phyloP scores from a whole-genome alignment of 352 stramenopile genomes.

The Pythium oligandrum region DNA sequence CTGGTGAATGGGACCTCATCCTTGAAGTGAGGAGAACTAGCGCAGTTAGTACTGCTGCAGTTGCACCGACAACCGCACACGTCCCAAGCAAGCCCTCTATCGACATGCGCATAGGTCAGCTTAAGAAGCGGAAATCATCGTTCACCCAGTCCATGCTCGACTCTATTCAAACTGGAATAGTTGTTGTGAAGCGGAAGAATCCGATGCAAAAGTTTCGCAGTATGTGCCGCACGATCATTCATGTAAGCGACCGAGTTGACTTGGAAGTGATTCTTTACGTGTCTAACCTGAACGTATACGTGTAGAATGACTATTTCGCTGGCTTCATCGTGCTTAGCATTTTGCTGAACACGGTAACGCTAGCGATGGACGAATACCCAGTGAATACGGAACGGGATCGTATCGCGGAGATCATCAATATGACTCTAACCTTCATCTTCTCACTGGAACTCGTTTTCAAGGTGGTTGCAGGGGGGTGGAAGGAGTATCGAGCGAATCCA shows the following conservation, averaged over 20 bases:
- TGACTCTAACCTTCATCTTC: conserved; percentile 39
- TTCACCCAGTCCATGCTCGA: conserved; percentile 11
- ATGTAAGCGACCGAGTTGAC: conserved; percentile 8
- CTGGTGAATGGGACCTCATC: conserved; percentile 35
- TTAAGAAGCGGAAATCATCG: conserved; percentile 1
- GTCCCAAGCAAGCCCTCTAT: neutral
- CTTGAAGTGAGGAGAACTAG: conserved; percentile 22
- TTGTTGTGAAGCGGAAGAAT: conserved; percentile 16
- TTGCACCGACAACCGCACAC: neutral
- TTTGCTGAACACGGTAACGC: conserved; percentile 51
- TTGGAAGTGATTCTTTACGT: no score
- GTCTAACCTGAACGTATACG: no score
- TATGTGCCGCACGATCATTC: conserved; percentile 16
- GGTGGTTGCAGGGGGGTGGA: conserved; percentile 42
- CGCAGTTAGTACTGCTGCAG: neutral
- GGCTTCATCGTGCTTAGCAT: conserved; percentile 43
- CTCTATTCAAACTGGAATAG: conserved; percentile 13
- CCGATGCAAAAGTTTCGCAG: conserved; percentile 12
- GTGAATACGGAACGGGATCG: conserved; percentile 10
- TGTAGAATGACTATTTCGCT: conserved; percentile 27
- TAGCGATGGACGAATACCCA: conserved; percentile 55
- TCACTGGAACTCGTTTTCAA: conserved; percentile 52
- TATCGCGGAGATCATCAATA: conserved; percentile 31
- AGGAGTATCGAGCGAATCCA: conserved; percentile 36
- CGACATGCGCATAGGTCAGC: neutral